Evolutionary conservation across 176 grass and related monocot species (phyloP), one percentile per base, ranked within the genome.

Genomic region (Lolium perenne): DNA sequence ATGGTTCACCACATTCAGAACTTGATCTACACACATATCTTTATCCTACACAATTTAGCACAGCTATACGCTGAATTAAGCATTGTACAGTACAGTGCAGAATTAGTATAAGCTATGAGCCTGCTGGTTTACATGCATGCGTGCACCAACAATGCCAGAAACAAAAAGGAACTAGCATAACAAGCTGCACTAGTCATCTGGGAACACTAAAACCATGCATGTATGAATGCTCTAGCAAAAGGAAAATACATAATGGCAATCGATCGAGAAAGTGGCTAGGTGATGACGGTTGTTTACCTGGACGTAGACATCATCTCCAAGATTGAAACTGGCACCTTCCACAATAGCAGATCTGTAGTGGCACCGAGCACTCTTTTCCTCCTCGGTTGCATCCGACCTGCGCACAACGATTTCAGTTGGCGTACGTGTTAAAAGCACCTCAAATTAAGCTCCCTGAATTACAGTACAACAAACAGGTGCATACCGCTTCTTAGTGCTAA

Each of bases 261-360:
- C 25, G 23, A 35, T 66, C 6, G 8, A 15, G 14, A 11, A 61
- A 79, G 6, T 6, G 29, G 25, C 1, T 49, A 49, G 22, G 49
- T 60, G 16, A 54, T 20, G 10, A 21, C 7, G 45, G 45, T 29
- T 47, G 50, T 77, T 40, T 83, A 95, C 94, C 87, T 93, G 89
- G 16, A 93, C 84, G 83, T 83, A 90, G n/a, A 88, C 94, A 83
- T 93, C 86, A 22, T 91, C 94, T 71, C 78, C 51, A 16, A 95
- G 86, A 7, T 89, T 65, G 67, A 91, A 91, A 9, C 82, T 73
- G 7, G 83, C 23, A 26, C 77, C 55, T 51, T 95, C 89, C 9
- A 95, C 91, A 22, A 48, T 88, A 21, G 84, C 89, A 61, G 51
- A 38, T 18, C 1, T 59, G 76, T 93, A 95, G 80, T 91, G 91